These are phyloP conservation scores for Syzygium grande DNA, from an alignment of 345 rosid species.

Conservation along the genomic window DNA sequence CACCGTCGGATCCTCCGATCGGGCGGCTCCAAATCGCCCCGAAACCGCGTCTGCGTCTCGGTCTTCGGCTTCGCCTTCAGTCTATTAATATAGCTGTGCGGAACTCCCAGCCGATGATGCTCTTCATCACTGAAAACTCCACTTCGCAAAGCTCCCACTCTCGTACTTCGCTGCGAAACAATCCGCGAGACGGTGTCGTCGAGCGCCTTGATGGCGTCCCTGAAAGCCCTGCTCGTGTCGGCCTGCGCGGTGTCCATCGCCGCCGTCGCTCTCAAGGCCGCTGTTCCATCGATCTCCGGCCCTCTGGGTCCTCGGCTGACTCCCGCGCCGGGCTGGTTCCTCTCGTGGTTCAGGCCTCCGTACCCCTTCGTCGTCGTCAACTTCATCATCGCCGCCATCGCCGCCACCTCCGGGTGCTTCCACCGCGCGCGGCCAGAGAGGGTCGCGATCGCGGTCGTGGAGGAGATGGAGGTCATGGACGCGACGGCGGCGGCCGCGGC, in stretches of 20 bases:
- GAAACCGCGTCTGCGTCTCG: background rate
- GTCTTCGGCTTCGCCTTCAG: background rate
- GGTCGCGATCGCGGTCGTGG: background rate
- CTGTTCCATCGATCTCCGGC: constrained; percentile 22
- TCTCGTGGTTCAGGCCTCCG: constrained; percentile 50
- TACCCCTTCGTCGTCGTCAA: constrained; percentile 40
- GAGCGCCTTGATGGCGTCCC: background rate
- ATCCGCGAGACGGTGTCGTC: background rate
- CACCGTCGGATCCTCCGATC: background rate
- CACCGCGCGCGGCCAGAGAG: background rate
- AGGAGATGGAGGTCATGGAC: background rate
- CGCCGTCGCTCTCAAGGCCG: constrained; percentile 22
- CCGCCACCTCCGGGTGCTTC: constrained; percentile 32
- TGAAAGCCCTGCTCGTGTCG: constrained; percentile 27
- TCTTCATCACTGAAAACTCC: background rate
- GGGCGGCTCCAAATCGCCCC: background rate
- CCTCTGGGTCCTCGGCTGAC: constrained; percentile 28
- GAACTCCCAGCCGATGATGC: background rate
- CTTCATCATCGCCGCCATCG: constrained; percentile 46
- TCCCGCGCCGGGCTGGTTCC: constrained; percentile 22
- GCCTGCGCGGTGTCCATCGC: constrained; percentile 15
- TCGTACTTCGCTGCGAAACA: background rate
- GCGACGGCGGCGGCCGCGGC: background rate
- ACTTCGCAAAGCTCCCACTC: background rate
- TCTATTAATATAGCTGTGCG: background rate